These are phyloP conservation scores for Quercus phellos DNA, from an alignment of 331 rosid genomes.

Conservation along the genomic window DNA sequence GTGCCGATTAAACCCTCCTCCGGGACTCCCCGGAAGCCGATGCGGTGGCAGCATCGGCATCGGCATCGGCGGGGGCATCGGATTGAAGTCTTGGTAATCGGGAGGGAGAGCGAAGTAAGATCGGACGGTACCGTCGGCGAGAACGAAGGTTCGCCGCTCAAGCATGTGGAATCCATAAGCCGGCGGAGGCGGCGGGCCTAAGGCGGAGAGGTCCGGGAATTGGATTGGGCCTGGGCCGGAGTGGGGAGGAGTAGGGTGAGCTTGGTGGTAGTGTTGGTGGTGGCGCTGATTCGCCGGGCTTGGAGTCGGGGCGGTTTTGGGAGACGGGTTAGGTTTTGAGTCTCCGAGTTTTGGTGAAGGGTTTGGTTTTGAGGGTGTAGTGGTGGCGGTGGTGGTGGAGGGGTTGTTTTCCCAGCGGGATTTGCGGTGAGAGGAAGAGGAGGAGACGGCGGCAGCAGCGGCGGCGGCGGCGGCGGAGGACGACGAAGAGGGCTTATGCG, in stretches of 20 bases:
- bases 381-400: not conserved
- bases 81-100: constrained; percentile 69
- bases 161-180: constrained; percentile 96
- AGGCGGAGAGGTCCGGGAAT: constrained; percentile 46
- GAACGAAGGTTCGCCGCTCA: constrained; percentile 83
- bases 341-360: constrained; percentile 37
- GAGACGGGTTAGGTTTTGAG: constrained; percentile 35
- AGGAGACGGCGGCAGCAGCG: no score
- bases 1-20: constrained; percentile 29
- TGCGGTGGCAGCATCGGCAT: constrained; percentile 1
- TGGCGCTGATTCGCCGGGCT: constrained; percentile 39
- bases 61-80: constrained; percentile 25
- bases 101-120: constrained; percentile 90
- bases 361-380: constrained; percentile 18
- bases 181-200: constrained; percentile 81
- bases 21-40: no score
- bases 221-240: constrained; percentile 18
- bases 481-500: constrained; percentile 38
- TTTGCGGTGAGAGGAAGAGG: constrained; percentile 47
- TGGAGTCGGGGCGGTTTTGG: constrained; percentile 37
- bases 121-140: constrained; percentile 86
- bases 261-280: constrained; percentile 21
- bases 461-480: constrained; percentile 39
- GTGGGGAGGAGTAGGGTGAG: not conserved
- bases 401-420: constrained; percentile 78